Evolutionary conservation across 2,329 filamentous ascomycete genomes (phyloP).

Genomic region (Cercospora canescens): DNA sequence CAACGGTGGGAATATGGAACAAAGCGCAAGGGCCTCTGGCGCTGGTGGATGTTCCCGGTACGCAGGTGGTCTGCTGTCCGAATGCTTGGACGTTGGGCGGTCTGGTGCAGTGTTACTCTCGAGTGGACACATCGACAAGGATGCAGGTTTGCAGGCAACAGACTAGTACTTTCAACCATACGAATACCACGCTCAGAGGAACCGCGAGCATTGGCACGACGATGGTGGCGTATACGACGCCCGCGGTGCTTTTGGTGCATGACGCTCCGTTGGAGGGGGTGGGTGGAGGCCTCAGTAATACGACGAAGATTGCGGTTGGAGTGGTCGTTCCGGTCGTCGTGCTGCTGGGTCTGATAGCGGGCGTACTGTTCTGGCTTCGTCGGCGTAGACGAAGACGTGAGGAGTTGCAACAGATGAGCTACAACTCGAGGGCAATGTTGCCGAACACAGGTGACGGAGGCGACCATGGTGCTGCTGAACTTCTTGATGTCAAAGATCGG

Average conservation of each 20-base stretch:
- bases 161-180: constrained; percentile 1
- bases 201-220: neutral
- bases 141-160: neutral
- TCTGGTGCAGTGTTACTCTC: constrained; percentile 7
- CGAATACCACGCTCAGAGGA: neutral
- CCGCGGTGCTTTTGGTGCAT: constrained; percentile 5
- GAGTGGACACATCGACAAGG: constrained; percentile 2
- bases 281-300: neutral
- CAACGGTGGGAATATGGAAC: constrained; percentile 4
- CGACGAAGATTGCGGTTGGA: constrained; percentile 6
- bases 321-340: constrained; percentile 4
- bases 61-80: constrained; percentile 8
- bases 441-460: neutral
- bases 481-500: neutral
- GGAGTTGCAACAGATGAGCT: neutral
- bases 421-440: neutral
- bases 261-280: neutral
- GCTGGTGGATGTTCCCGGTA: neutral
- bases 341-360: neutral
- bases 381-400: neutral
- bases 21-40: neutral
- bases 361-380: constrained; percentile 5
- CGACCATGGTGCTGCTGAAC: neutral
- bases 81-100: constrained; percentile 9
- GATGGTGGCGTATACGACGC: constrained; percentile 10